Evolutionary conservation across 1,139 yeast genomes (phyloP).

Genomic region (Meyerozyma elateridarum): DNA sequence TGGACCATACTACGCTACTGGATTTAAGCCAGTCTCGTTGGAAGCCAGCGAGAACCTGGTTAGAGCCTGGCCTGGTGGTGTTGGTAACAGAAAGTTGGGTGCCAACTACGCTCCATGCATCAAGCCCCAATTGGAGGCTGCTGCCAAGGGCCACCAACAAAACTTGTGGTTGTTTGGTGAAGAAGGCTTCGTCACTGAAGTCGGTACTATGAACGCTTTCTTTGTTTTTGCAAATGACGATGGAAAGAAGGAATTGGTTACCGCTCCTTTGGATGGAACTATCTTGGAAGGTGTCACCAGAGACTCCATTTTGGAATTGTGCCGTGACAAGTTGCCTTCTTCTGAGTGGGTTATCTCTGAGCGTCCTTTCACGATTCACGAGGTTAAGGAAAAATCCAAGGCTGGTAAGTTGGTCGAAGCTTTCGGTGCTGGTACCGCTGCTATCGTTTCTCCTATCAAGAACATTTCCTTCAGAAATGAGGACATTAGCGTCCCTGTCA

Average conservation of each 20-base stretch:
- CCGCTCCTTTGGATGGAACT: constrained; percentile 96
- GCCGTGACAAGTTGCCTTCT: constrained; percentile 66
- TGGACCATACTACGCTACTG: constrained; percentile 86
- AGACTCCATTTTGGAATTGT: constrained; percentile 75
- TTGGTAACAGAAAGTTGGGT: constrained; percentile 92
- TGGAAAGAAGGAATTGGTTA: constrained; percentile 87
- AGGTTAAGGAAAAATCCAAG: constrained; percentile 69
- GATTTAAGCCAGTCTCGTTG: constrained; percentile 87
- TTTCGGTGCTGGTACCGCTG: constrained; percentile 97
- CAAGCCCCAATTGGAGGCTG: constrained; percentile 84
- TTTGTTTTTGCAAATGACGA: constrained; percentile 70
- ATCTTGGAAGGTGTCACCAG: constrained; percentile 96
- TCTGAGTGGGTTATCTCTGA: constrained; percentile 78
- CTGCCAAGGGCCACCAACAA: constrained; percentile 85
- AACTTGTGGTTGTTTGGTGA: constrained; percentile 95
- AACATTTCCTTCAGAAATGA: constrained; percentile 76
- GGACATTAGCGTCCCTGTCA: constrained; percentile 69
- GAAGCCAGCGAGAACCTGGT: constrained; percentile 95
- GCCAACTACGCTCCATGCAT: constrained; percentile 97
- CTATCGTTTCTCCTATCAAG: constrained; percentile 89
- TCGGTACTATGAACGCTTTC: constrained; percentile 95
- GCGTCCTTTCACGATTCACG: constrained; percentile 75
- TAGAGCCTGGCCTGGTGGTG: constrained; percentile 99
- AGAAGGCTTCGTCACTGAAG: constrained; percentile 87
- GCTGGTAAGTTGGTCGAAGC: constrained; percentile 89